Base-by-base conservation (phyloP, 176 grass and related monocot species). In the Zizania latifolia region DNA sequence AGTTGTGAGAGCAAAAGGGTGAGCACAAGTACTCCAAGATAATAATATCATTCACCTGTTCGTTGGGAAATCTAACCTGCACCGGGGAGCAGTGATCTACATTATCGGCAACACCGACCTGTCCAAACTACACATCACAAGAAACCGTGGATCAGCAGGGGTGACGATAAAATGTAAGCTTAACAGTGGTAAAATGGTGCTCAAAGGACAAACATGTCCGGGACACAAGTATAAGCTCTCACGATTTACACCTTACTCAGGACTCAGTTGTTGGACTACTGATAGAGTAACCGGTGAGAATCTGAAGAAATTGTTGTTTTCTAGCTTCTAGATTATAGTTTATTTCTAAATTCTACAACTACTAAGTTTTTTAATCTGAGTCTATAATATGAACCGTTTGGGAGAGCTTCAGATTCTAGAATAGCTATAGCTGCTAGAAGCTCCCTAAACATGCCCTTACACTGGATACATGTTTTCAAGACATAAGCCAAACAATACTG, bases 31-130 rank as follows among this genome's bases (percentile, higher is more conserved):
- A 33, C 31, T 53, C 33, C 6, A 5, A 24, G 27, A 6, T 27
- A 79, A n/a, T 64, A 28, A 4, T 36, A 53, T 17, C 8, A 71
- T 28, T 16, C 32, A 93, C 91, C 91, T 90, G 84, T 63, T 87
- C 81, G 3, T 82, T 70, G 1, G 91, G 84, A 77, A 93, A 81
- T 61, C 72, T 82, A 62, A 93, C 87, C 62, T 66, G 77, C 36
- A 72, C 50, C 27, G 91, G 90, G 59, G 84, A 90, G 70, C 87
- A 93, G 74, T 82, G 87, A 71, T 93, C 87, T 56, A 30, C 44
- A 34, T 82, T 85, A 71, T 93, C 87, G 5, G 36, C 84, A 8
- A 82, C 68, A 37, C 91, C 91, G 34, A 90, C 53, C 68, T 93
- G 90, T 21, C 91, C 91, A 90, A 93, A 93, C 91, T 93, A 54